Base-by-base conservation (phyloP, 768 basidiomycete species). In the Russula sp. region DNA sequence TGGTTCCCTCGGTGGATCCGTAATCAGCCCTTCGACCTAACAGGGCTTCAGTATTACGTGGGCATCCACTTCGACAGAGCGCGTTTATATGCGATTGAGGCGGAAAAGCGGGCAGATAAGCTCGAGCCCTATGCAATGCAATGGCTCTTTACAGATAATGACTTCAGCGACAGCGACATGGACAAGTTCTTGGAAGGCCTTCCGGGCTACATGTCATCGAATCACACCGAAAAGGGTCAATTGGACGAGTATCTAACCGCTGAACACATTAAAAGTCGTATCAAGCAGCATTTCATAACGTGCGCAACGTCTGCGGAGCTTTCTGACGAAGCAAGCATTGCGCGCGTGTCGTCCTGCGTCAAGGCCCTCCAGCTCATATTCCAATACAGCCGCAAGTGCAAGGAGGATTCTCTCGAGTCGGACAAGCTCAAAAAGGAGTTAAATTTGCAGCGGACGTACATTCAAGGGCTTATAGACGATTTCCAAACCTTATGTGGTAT, bases 121-220 rank as follows among this genome's bases (percentile, higher is more conserved):
- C 63, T 64, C 6, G 63, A 64, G 26, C 20, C 7, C 24, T 54
- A 58, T 8, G 63, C 63, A 14, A 44, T 64, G 57, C 1, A 54
- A 22, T 64, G 63, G 63, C 51, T 64, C 32, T 53, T 64, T 13
- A 51, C 28, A 20, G 30, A 63, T 28, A 16, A 64, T 8, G 63
- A 64, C 32, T 64, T 64, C 34, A 59, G 58, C 44, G 57, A 64
- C 51, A 16, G 9, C 14, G 57, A 59, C 22, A 64, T 64, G 63
- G 57, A 64, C 57, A 59, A 46, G 26, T 64, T 59, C n/a, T 53
- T 59, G 10, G 52, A 64, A 53, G 63, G 57, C 10, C 63, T 64
- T 16, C 57, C 57, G 13, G 63, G 63, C 14, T 64, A 64, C 16
- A 54, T 64, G 24, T 26, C 53, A 24, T 59, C 63, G 14, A 24